Conservation (phyloP, 495 filamentous ascomycete genomes). For the Sporormia fimetaria region DNA sequence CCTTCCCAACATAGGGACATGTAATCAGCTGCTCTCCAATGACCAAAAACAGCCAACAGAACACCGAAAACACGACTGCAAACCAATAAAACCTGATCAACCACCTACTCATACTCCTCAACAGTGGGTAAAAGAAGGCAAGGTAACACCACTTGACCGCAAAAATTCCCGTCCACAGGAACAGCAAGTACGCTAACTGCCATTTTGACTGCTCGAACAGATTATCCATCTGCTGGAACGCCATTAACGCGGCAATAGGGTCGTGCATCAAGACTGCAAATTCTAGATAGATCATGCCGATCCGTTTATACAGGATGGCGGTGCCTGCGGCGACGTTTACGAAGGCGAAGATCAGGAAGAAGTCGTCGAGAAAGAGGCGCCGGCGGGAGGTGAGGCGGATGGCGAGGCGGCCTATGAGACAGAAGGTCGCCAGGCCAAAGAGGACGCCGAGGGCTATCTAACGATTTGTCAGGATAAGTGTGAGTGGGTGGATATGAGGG, state of each 20-base stretch:
- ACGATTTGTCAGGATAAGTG: too few species aligned
- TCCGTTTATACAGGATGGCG: background rate
- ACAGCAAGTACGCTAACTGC: background rate
- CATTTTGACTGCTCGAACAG: background rate
- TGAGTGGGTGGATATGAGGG: too few species aligned
- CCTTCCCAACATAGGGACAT: too few species aligned
- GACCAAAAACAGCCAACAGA: constrained; percentile 1
- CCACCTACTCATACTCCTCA: background rate
- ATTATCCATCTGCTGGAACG: background rate
- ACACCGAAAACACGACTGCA: background rate
- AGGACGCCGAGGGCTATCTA: background rate
- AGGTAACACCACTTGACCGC: constrained; percentile 8
- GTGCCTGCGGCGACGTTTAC: background rate
- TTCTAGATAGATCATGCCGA: background rate
- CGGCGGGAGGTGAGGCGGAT: constrained; percentile 5
- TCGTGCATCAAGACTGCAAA: background rate
- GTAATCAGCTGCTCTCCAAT: too few species aligned
- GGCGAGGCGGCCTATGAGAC: background rate
- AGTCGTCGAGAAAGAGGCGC: constrained; percentile 4
- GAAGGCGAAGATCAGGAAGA: constrained; percentile 2
- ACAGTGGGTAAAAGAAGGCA: constrained; percentile 1
- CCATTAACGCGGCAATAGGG: background rate
- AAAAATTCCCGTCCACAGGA: constrained; percentile 6
- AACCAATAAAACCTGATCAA: background rate
- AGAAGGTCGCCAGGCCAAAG: background rate